These are phyloP conservation scores for Rhypophila decipiens DNA, from an alignment of 495 filamentous ascomycete genomes.

Conservation along the genomic window DNA sequence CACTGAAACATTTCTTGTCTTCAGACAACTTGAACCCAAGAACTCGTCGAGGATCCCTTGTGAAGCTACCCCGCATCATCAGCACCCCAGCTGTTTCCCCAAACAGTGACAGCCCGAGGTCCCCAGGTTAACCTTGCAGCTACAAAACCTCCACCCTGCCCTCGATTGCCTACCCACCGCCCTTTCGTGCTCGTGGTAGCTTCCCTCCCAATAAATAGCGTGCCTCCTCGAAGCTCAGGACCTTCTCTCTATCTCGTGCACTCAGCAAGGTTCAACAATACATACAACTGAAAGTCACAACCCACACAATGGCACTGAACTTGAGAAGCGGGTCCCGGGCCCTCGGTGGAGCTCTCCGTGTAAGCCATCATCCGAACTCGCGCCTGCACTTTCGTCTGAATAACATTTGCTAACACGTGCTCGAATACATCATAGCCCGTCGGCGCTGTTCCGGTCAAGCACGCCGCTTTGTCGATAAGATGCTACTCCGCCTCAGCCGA, in stretches of 20 bases:
- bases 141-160: not conserved
- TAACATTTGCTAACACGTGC: not conserved
- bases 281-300: not conserved
- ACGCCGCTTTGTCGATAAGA: constrained; percentile 26
- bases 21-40: too few relatives aligned
- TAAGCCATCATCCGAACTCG: constrained; percentile 29
- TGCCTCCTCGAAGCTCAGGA: too few relatives aligned
- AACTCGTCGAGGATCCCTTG: too few relatives aligned
- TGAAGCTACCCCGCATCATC: not conserved
- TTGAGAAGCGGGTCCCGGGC: constrained; percentile 20
- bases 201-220: too few relatives aligned
- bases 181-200: not conserved
- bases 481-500: constrained; percentile 67
- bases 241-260: too few relatives aligned
- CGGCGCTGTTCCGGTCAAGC: constrained; percentile 18
- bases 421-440: constrained; percentile 22
- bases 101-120: not conserved
- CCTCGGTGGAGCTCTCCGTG: constrained; percentile 44
- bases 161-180: not conserved
- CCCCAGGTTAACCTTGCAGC: not conserved
- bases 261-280: not conserved
- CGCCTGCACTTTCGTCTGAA: not conserved
- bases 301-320: constrained; percentile 20
- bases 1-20: too few relatives aligned
- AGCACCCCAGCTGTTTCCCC: not conserved